Percentiles rank a stretch among this genome's conserved stretches.
These are phyloP conservation scores for Colletotrichum sp. DNA, from an alignment of 2,329 filamentous ascomycete genomes.

Conservation along the genomic window DNA sequence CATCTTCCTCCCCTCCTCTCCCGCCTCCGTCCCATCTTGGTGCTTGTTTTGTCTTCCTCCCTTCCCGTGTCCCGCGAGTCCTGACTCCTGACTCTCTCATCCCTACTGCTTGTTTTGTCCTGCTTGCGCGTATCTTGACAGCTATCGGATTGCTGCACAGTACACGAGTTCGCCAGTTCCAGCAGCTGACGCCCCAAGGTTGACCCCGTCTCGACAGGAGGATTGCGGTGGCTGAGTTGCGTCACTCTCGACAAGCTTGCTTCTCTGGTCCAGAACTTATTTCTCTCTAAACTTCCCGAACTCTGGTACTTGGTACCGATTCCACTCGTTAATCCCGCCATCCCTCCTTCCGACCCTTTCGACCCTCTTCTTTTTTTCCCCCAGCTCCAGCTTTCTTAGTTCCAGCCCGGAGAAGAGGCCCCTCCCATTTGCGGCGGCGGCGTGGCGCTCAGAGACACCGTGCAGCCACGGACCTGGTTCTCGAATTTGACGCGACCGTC, in stretches of 20 bases:
- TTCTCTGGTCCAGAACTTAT: not conserved
- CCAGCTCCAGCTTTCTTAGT: not conserved
- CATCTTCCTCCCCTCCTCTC: not conserved
- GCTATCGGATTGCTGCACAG: not conserved
- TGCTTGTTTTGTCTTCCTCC: not conserved
- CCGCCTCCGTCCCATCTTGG: slow-evolving; percentile 6
- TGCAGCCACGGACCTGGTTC: slow-evolving; percentile 15
- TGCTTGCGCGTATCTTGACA: not conserved
- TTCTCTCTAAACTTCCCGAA: not conserved
- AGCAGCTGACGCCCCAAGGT: not conserved
- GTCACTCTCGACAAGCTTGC: not conserved
- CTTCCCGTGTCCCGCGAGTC: not conserved
- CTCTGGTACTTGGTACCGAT: slow-evolving; percentile 57
- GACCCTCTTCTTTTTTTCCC: not conserved
- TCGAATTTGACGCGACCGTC: not conserved
- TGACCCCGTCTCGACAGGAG: not conserved
- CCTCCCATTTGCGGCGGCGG: slow-evolving; percentile 5
- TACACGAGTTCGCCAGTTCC: not conserved
- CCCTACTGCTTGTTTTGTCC: not conserved
- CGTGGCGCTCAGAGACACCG: slow-evolving; percentile 11
- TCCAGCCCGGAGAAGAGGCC: not conserved
- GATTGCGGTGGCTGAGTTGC: slow-evolving; percentile 1
- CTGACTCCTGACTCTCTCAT: not conserved
- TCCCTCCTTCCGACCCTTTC: not conserved
- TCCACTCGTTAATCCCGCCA: slow-evolving; percentile 50